Conservation (phyloP, 495 filamentous ascomycete genomes). For the Aspergillus conjunctus region DNA sequence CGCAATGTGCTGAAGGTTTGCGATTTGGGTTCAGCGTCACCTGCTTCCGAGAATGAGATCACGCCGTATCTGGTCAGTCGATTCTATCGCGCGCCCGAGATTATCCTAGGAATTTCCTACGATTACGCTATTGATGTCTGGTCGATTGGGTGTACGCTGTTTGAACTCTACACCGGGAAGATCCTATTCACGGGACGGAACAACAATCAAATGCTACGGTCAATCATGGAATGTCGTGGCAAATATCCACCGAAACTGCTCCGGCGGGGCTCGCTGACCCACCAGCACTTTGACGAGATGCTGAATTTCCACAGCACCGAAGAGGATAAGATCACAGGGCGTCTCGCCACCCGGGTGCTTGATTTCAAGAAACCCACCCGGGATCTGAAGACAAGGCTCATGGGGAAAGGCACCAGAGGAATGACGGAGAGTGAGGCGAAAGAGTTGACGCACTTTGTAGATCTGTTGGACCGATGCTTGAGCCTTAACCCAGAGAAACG, state of each 20-base stretch:
- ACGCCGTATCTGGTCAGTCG: conserved; percentile 93
- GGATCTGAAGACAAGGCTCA: conserved; percentile 76
- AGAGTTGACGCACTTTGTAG: conserved; percentile 78
- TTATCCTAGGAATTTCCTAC: conserved; percentile 93
- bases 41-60: conserved; percentile 85
- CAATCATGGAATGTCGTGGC: conserved; percentile 94
- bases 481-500: conserved; percentile 92
- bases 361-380: conserved; percentile 78
- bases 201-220: conserved; percentile 97
- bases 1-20: conserved; percentile 90
- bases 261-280: conserved; percentile 70
- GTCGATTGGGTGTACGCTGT: conserved; percentile 96
- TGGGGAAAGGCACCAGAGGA: conserved; percentile 67
- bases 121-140: conserved; percentile 96
- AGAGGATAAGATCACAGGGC: conserved; percentile 81
- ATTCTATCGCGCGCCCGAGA: conserved; percentile 95
- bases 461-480: conserved; percentile 84
- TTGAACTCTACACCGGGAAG: conserved; percentile 95
- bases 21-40: conserved; percentile 91
- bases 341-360: conserved; percentile 69
- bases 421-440: conserved; percentile 75
- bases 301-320: conserved; percentile 86
- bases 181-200: conserved; percentile 92
- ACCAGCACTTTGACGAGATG: conserved; percentile 82
- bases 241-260: conserved; percentile 87